Percentiles rank a stretch among this genome's conserved stretches.
These are phyloP conservation scores for Carex parvula DNA, from an alignment of 176 grass and related monocot genomes.

Conservation along the genomic window DNA sequence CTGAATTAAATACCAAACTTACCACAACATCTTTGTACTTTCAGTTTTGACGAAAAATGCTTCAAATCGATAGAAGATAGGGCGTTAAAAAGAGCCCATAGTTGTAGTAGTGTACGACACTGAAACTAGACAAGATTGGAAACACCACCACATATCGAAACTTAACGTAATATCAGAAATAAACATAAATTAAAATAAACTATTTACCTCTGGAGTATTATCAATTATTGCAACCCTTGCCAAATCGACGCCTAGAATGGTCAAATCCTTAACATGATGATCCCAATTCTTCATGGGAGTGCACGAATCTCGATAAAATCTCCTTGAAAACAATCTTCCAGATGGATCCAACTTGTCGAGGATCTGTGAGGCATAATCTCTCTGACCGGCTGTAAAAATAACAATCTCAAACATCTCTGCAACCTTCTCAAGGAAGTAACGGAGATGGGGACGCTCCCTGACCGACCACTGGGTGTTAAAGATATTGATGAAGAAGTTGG, in stretches of 20 bases:
- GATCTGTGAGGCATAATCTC: slow-evolving; percentile 68
- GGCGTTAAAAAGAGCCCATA: no score
- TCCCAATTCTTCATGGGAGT: slow-evolving; percentile 52
- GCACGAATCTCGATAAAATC: slow-evolving; percentile 80
- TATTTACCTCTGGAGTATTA: slow-evolving; percentile 74
- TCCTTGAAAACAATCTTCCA: slow-evolving; percentile 58
- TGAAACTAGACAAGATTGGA: neutral
- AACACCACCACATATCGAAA: neutral
- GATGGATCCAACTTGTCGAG: slow-evolving; percentile 83
- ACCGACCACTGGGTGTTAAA: slow-evolving; percentile 63
- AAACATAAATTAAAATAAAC: neutral
- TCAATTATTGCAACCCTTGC: slow-evolving; percentile 80
- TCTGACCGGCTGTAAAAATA: slow-evolving; percentile 89
- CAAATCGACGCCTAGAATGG: slow-evolving; percentile 68
- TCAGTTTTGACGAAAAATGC: no score
- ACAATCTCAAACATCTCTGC: slow-evolving; percentile 77
- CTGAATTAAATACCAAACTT: no score
- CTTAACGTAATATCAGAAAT: neutral
- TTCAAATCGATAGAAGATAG: no score
- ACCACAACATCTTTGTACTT: no score
- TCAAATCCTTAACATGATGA: slow-evolving; percentile 70
- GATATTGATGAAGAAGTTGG: slow-evolving; percentile 53
- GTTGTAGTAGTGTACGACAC: no score
- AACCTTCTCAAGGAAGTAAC: slow-evolving; percentile 70
- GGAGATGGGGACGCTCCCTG: slow-evolving; percentile 65